Evolutionary conservation across 441 rosid species (phyloP).

Genomic region (Arabidopsis lyrata): DNA sequence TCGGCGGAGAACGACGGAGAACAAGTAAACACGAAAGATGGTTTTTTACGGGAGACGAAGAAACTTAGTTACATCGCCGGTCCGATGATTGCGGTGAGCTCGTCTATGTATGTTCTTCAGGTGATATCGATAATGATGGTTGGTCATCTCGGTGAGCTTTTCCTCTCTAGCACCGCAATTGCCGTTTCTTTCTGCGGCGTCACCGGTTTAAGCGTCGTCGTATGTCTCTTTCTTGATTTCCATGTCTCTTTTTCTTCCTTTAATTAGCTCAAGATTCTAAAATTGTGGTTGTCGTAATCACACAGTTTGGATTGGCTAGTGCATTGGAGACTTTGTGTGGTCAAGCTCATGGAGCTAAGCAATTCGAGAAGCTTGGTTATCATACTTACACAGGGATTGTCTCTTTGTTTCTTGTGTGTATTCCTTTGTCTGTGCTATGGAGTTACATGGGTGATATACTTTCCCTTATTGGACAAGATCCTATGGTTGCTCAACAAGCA

Average conservation of each 20-base stretch:
- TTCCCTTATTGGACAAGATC: slow-evolving; percentile 66
- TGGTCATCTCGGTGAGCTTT: slow-evolving; percentile 72
- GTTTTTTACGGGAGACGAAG: slow-evolving; percentile 55
- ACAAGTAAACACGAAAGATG: slow-evolving; percentile 54
- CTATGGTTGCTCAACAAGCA: slow-evolving; percentile 67
- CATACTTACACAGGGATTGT: slow-evolving; percentile 70
- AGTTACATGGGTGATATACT: slow-evolving; percentile 66
- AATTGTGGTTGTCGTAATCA: neutral
- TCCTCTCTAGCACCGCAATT: slow-evolving; percentile 67
- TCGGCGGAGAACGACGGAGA: slow-evolving; percentile 48
- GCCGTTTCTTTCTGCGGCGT: slow-evolving; percentile 66
- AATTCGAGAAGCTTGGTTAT: slow-evolving; percentile 62
- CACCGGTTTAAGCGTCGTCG: slow-evolving; percentile 70
- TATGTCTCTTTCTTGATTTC: slow-evolving; percentile 33
- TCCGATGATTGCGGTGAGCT: slow-evolving; percentile 62
- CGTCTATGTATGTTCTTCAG: slow-evolving; percentile 59
- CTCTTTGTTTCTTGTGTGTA: slow-evolving; percentile 51
- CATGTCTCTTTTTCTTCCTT: neutral
- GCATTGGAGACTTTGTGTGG: slow-evolving; percentile 86
- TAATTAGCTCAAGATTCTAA: neutral
- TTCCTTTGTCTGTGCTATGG: slow-evolving; percentile 70
- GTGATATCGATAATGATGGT: slow-evolving; percentile 66
- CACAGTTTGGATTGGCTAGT: slow-evolving; percentile 82
- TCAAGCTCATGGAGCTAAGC: slow-evolving; percentile 83
- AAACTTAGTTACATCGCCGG: slow-evolving; percentile 57